Conservation (phyloP, 805 yeast species). For the Candida bentonensis region DNA sequence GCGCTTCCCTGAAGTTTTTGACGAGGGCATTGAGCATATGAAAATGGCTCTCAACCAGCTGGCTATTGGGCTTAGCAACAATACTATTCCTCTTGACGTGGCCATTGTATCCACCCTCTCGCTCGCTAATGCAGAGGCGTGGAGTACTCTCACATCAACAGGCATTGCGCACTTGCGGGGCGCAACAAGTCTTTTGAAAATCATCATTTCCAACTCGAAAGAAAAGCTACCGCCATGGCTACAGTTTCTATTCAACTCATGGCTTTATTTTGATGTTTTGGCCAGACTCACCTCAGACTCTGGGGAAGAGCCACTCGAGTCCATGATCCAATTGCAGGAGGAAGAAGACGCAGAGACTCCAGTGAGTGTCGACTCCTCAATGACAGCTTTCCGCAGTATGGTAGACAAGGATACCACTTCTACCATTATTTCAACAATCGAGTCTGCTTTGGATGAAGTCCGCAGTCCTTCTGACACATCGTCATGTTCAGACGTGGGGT, state of each 20-base stretch:
- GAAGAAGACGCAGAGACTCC: conserved; percentile 8
- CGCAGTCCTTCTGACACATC: background rate
- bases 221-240: conserved; percentile 25
- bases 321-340: conserved; percentile 8
- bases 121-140: conserved; percentile 50
- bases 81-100: conserved; percentile 44
- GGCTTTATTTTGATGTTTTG: conserved; percentile 55
- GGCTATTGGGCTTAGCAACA: conserved; percentile 37
- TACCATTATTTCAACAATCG: background rate
- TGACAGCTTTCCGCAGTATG: no score
- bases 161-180: conserved; percentile 60
- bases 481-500: background rate
- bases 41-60: conserved; percentile 43
- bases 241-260: conserved; percentile 44
- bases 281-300: conserved; percentile 48
- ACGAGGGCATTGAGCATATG: conserved; percentile 44
- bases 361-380: background rate
- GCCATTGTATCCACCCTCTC: conserved; percentile 53
- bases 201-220: conserved; percentile 8
- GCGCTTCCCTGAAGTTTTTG: conserved; percentile 30
- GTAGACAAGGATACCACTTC: background rate
- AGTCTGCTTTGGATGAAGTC: background rate
- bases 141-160: conserved; percentile 54
- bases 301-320: conserved; percentile 22
- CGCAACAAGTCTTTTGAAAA: conserved; percentile 41